Conservation (phyloP, 805 yeast genomes). For the Candida nitratophila region DNA sequence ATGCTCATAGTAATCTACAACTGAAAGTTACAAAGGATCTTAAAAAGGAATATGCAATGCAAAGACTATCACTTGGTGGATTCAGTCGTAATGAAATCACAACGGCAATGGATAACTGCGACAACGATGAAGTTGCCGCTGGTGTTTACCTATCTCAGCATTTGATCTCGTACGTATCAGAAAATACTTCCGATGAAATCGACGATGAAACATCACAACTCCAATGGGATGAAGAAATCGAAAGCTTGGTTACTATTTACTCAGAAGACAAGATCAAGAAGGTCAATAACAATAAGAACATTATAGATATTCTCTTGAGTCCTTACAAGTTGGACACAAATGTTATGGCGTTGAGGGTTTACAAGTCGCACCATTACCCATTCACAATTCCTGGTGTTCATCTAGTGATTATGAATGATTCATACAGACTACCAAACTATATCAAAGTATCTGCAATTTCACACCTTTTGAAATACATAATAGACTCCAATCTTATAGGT, state of each 20-base stretch:
- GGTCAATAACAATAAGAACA: conserved; percentile 17
- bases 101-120: conserved; percentile 33
- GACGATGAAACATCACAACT: conserved; percentile 19
- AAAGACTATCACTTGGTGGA: conserved; percentile 60
- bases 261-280: conserved; percentile 33
- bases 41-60: conserved; percentile 48
- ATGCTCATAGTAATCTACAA: conserved; percentile 49
- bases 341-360: conserved; percentile 30
- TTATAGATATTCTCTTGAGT: conserved; percentile 28
- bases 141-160: conserved; percentile 42
- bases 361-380: conserved; percentile 54
- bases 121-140: conserved; percentile 42
- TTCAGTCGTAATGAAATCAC: conserved; percentile 59
- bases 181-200: background rate
- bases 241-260: conserved; percentile 56
- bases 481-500: conserved; percentile 46
- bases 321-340: conserved; percentile 23
- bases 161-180: conserved; percentile 17
- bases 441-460: conserved; percentile 53
- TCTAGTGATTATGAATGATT: conserved; percentile 31
- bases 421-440: conserved; percentile 59
- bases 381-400: conserved; percentile 62
- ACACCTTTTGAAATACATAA: conserved; percentile 37
- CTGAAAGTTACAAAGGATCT: conserved; percentile 48
- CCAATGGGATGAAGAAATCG: conserved; percentile 72